Evolutionary conservation across 371 early-diverging fungal genomes (phyloP), one percentile per base, ranked within the genome.

Genomic region (Mucor piriformis): DNA sequence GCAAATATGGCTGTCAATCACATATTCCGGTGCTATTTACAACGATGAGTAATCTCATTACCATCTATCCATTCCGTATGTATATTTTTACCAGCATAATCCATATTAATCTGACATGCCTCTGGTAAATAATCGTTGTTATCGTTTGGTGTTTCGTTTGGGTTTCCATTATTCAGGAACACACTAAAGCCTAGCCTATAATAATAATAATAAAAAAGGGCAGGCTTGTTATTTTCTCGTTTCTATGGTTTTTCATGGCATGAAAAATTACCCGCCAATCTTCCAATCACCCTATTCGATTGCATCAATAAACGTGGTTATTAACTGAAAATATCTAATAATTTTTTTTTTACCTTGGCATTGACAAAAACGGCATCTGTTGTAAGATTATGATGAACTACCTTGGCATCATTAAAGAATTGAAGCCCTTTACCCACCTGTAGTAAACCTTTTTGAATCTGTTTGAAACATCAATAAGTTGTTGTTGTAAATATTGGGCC

Each of bases 401-500:
- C 82, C 18, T 81, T 83, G 47, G 87, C 92, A 59, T 89, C 90
- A 44, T 90, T 91, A 33, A 88, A 72, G 53, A 90, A 92, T 47
- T 82, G 83, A 10, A 90, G 63, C 18, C 86, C 95, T 61, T 89
- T 89, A 23, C 87, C 82, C 3, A 94, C 75, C 67, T 92, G 92
- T n/a, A 89, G 64, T 35, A 95, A 60, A 1, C 95, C 95, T 69
- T 90, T 91, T 72, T 92, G 93, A 33, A 93, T 86, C 88, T 89
- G 50, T 10, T 33, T 42, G 29, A 35, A 13, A 25, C 3, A 20
- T 6, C 2, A 25, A n/a, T 24, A 33, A 23, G n/a, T 0, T 2
- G 24, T 5, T 15, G 13, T 25, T 13, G 10, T 16, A n/a, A 6
- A 15, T 50, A 7, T 18, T 11, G 20, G 25, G 10, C 3, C 43